Base-by-base conservation (phyloP, 2,329 filamentous ascomycete genomes). In the Bipolaris bicolor region DNA sequence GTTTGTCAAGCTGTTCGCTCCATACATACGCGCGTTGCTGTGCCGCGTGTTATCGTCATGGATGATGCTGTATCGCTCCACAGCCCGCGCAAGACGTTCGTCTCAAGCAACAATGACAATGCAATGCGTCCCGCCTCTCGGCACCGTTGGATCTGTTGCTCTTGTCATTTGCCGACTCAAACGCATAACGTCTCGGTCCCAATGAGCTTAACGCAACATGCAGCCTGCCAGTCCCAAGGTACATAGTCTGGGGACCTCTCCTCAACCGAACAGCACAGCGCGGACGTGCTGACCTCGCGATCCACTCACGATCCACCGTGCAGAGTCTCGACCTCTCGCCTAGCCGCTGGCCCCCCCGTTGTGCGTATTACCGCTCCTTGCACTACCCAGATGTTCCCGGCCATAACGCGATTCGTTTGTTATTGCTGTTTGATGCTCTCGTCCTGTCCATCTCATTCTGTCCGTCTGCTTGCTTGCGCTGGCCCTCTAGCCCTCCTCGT, bases 331-430 rank as follows among this genome's bases (percentile, higher is more conserved):
- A 61, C 51, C 52, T 43, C 48, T 58, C 47, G 46, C 55, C 57
- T 55, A 49, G 45, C 43, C 43, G 48, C 47, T 40, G 26, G 26
- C 4, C 49, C 58, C 58, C 58, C 51, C 55, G 50, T 45, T 55
- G 31, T 40, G 44, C 46, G 37, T 58, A 58, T 58, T 54, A 57
- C 50, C 50, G 53, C 55, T 47, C 57, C 58, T 57, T 54, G 55
- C 58, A 50, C 43, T 26, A 29, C 36, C 34, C 36, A 37, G 37
- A 37, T 29, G 37, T 34, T 34, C 33, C 46, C 53, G 22, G 46
- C 39, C 54, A 49, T 33, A n/a, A 26, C 49, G 41, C 50, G 39
- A 47, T 46, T 36, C 26, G 57, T 40, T 53, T 37, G 26, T 36
- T 44, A 31, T 52, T 47, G 41, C 37, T 52, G 50, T 34, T 49